Evolutionary conservation across 2,329 filamentous ascomycete genomes (phyloP).

Genomic region (Metarhizium rileyi): DNA sequence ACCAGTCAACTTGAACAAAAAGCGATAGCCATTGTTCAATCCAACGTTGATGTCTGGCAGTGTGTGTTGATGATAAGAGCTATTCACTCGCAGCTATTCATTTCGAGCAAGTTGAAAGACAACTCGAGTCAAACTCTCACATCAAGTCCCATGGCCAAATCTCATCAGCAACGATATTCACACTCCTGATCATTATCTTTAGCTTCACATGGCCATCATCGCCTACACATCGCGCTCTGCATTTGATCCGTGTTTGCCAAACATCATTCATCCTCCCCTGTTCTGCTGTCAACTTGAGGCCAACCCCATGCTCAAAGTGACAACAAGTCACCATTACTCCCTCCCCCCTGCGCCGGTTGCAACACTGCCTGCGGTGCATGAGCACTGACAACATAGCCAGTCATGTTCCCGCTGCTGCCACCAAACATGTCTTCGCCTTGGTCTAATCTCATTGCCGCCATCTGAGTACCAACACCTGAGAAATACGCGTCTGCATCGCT

Average conservation of each 20-base stretch:
- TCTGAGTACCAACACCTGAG: slow-evolving; percentile 62
- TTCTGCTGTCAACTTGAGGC: neutral
- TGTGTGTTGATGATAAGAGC: too few species aligned
- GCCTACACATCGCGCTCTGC: neutral
- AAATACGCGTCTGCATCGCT: slow-evolving; percentile 88
- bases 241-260: neutral
- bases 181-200: too few species aligned
- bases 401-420: slow-evolving; percentile 42
- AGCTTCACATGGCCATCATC: too few species aligned
- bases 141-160: too few species aligned
- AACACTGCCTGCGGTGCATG: slow-evolving; percentile 69
- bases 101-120: too few species aligned
- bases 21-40: too few species aligned
- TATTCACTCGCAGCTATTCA: too few species aligned
- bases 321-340: slow-evolving; percentile 62
- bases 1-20: too few species aligned
- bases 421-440: slow-evolving; percentile 53
- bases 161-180: too few species aligned
- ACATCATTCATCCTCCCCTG: too few species aligned
- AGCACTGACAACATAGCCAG: slow-evolving; percentile 68
- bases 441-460: slow-evolving; percentile 61
- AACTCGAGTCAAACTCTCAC: too few species aligned
- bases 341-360: slow-evolving; percentile 54
- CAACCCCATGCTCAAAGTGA: slow-evolving; percentile 37
- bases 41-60: too few species aligned